Conservation (phyloP, 192 early-diverging fungal genomes). For the Mortierella hygrophila region DNA sequence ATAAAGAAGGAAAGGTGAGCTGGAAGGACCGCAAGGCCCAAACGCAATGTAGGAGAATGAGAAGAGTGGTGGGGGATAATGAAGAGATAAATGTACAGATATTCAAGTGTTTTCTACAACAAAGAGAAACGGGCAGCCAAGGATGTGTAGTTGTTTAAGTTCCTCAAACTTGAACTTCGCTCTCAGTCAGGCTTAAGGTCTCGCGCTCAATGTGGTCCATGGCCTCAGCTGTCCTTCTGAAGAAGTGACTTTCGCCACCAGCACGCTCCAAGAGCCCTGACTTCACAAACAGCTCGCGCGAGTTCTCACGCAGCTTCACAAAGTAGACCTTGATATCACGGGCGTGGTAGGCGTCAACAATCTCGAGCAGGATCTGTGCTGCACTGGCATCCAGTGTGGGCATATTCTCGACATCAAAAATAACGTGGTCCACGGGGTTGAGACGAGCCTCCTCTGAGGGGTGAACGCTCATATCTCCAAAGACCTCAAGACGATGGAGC, state of each 20-base stretch:
- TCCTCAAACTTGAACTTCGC: constrained; percentile 36
- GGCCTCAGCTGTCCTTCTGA: constrained; percentile 69
- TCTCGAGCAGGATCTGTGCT: constrained; percentile 86
- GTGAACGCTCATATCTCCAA: constrained; percentile 95
- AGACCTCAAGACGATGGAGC: constrained; percentile 91
- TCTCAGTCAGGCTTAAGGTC: constrained; percentile 25
- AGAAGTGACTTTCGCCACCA: constrained; percentile 77
- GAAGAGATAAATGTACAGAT: neutral
- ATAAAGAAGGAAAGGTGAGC: neutral
- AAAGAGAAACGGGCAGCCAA: neutral
- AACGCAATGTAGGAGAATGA: neutral
- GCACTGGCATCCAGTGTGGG: constrained; percentile 88
- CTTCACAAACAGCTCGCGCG: constrained; percentile 77
- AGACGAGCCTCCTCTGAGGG: constrained; percentile 92
- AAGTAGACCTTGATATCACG: constrained; percentile 92
- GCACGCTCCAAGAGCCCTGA: constrained; percentile 72
- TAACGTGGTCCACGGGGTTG: constrained; percentile 78
- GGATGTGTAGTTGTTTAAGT: neutral
- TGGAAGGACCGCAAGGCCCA: neutral
- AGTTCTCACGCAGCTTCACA: constrained; percentile 85
- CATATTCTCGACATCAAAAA: constrained; percentile 95
- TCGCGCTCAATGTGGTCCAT: constrained; percentile 64
- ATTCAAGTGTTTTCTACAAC: neutral
- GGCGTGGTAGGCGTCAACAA: constrained; percentile 87
- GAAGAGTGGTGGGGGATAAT: neutral